These are phyloP conservation scores for Teunomyces lycoperdinae DNA, from an alignment of 805 yeast genomes.

Conservation along the genomic window DNA sequence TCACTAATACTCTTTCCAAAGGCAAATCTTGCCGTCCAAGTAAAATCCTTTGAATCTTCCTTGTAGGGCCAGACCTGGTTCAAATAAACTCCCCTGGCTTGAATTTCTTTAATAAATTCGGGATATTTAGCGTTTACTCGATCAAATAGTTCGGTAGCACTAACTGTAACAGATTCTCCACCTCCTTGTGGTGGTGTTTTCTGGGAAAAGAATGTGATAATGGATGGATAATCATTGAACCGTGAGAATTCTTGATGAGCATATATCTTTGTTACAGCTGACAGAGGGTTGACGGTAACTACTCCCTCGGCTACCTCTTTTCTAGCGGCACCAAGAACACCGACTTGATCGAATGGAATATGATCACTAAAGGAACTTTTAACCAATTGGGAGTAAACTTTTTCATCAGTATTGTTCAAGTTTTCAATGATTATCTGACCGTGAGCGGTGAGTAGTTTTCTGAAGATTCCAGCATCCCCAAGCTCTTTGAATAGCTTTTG, in stretches of 20 bases:
- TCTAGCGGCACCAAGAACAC: conserved; percentile 8
- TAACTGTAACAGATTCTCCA: conserved; percentile 19
- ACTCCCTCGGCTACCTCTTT: conserved; percentile 6
- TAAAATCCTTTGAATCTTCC: conserved; percentile 4
- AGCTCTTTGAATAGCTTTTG: conserved; percentile 4
- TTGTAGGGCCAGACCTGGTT: conserved; percentile 6
- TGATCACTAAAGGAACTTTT: conserved; percentile 4
- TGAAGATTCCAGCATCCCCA: conserved; percentile 5
- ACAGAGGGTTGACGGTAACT: conserved; percentile 9
- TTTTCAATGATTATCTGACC: conserved; percentile 8
- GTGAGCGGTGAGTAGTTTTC: conserved; percentile 4
- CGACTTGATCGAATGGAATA: conserved; percentile 7
- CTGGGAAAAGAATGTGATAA: conserved; percentile 19
- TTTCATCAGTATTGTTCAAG: conserved; percentile 6
- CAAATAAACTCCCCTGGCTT: conserved; percentile 11
- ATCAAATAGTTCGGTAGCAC: conserved; percentile 20
- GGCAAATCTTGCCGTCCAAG: conserved; percentile 8
- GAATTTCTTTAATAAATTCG: conserved; percentile 15
- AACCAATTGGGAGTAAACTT: conserved; percentile 5
- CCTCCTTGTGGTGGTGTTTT: conserved; percentile 8
- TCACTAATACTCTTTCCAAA: conserved; percentile 5
- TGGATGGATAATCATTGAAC: conserved; percentile 16
- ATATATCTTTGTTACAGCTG: conserved; percentile 7
- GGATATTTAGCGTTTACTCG: conserved; percentile 16
- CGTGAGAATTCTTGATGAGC: conserved; percentile 23